phyloP scores from a whole-genome alignment of 306 rosid species.

The Dalbergia oliveri region DNA sequence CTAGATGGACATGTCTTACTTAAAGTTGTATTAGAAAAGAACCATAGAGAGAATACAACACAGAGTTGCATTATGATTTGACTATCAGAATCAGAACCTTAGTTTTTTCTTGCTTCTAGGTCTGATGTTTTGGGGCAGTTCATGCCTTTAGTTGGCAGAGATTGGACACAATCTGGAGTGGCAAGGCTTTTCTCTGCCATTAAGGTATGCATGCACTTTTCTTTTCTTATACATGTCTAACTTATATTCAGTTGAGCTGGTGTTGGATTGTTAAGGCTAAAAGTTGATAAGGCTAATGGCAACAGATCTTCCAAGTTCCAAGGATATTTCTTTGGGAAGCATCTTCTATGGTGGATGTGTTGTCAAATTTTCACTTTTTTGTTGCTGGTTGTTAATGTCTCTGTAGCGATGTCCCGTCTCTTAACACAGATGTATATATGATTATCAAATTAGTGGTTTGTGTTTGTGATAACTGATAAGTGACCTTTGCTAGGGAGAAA shows the following conservation, averaged over 20 bases:
- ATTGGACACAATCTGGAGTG: conserved; percentile 98
- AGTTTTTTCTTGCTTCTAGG: conserved; percentile 56
- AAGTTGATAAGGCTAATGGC: conserved; percentile 23
- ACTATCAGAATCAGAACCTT: conserved; percentile 26
- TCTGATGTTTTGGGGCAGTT: conserved; percentile 99
- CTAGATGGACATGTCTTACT: conserved; percentile 25
- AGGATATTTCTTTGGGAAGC: conserved; percentile 22
- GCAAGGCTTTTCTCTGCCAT: conserved; percentile 93
- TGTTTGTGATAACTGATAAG: background rate
- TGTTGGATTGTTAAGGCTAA: conserved; percentile 28
- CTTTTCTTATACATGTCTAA: conserved; percentile 4
- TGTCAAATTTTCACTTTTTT: background rate
- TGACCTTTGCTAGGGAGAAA: conserved; percentile 19
- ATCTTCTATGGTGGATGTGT: conserved; percentile 29
- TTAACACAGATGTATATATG: conserved; percentile 34
- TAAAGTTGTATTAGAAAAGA: conserved; percentile 1
- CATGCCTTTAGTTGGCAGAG: conserved; percentile 99
- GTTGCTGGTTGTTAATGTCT: conserved; percentile 25
- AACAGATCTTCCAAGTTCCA: conserved; percentile 4
- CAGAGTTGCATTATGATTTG: conserved; percentile 23
- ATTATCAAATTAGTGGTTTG: conserved; percentile 29
- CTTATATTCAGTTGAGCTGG: conserved; percentile 26
- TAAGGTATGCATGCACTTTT: conserved; percentile 62
- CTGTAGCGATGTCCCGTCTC: conserved; percentile 18
- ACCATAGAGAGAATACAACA: background rate